phyloP scores from a whole-genome alignment of 129 eudicot species.

The Gnaphalium uliginosum region DNA sequence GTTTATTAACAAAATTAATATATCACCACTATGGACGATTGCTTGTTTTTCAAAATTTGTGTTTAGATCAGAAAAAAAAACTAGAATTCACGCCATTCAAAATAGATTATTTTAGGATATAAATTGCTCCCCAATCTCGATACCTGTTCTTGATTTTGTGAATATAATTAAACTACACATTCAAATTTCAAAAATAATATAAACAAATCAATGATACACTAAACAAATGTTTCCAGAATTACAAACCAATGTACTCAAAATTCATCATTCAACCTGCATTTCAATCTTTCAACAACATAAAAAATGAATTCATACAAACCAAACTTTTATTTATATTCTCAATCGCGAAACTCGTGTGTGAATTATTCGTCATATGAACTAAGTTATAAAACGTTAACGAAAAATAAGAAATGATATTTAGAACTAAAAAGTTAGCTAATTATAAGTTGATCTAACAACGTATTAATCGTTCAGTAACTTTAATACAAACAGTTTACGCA shows the following conservation, averaged over 20 bases:
- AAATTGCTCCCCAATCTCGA: conserved; percentile 18
- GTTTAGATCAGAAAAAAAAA: neutral
- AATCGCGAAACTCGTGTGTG: too few species aligned
- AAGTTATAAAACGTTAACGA: too few species aligned
- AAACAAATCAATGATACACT: conserved; percentile 1
- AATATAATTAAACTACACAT: conserved; percentile 6
- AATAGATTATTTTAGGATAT: neutral
- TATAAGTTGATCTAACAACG: neutral
- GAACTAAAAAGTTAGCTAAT: too few species aligned
- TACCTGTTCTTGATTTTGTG: conserved; percentile 12
- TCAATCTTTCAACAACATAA: neutral
- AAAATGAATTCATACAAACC: neutral
- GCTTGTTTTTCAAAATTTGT: neutral
- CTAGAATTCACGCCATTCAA: neutral
- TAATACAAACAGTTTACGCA: neutral
- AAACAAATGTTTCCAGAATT: neutral
- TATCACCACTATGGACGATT: neutral
- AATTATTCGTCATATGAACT: too few species aligned
- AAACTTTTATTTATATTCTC: too few species aligned
- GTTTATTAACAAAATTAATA: too few species aligned
- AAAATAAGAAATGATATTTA: too few species aligned
- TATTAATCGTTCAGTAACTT: neutral
- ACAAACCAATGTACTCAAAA: neutral
- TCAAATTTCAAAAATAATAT: conserved; percentile 15
- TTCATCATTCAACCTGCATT: conserved; percentile 21